Evolutionary conservation across 257 asterid species (phyloP).

Genomic region (Solanum clarkiae): DNA sequence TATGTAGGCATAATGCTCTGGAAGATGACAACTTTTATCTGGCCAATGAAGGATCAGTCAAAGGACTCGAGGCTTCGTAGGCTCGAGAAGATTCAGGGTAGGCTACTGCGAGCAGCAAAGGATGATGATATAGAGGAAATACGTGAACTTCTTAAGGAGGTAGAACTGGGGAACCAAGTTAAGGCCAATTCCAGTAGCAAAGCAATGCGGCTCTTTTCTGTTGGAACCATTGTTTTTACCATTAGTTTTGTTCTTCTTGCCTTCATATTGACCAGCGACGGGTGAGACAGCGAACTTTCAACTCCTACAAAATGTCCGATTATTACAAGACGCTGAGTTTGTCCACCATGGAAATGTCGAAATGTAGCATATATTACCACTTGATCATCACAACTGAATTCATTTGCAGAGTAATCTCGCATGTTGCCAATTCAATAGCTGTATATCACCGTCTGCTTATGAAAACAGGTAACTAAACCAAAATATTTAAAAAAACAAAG

Average conservation of each 20-base stretch:
- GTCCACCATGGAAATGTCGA: neutral
- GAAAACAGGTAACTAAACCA: neutral
- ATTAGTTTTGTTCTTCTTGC: constrained; percentile 50
- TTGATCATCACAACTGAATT: neutral
- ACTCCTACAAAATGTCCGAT: neutral
- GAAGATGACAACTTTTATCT: constrained; percentile 64
- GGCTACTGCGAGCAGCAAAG: constrained; percentile 71
- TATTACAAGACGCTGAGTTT: neutral
- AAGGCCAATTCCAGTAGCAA: constrained; percentile 22
- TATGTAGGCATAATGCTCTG: constrained; percentile 88
- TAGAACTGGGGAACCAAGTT: constrained; percentile 32
- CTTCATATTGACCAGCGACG: constrained; percentile 63
- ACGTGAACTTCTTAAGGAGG: constrained; percentile 55
- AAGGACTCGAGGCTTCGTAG: constrained; percentile 27
- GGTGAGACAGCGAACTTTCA: constrained; percentile 19
- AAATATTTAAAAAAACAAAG: neutral
- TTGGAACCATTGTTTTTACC: constrained; percentile 58
- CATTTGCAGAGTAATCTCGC: neutral
- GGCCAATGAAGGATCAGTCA: constrained; percentile 59
- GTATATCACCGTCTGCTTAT: neutral
- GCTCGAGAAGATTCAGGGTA: constrained; percentile 55
- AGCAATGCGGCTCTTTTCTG: constrained; percentile 66
- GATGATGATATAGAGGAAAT: constrained; percentile 71
- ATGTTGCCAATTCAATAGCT: neutral
- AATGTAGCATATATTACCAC: neutral